phyloP scores from a whole-genome alignment of 2,329 filamentous ascomycete genomes.

The Penicillium sp. region DNA sequence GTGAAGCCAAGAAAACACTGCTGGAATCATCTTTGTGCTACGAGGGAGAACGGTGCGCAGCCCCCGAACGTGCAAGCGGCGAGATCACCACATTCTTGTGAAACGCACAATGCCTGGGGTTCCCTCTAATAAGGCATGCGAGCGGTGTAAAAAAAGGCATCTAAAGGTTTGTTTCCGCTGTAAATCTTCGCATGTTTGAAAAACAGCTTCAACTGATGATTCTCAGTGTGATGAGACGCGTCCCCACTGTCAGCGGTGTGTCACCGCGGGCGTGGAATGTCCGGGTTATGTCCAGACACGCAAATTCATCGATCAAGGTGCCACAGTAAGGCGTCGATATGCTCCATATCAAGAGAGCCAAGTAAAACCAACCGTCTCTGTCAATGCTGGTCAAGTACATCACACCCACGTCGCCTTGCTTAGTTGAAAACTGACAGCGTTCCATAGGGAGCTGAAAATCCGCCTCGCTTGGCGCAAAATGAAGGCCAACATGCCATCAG shows the following conservation, averaged over 20 bases:
- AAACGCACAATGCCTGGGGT: constrained; percentile 39
- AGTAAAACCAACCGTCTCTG: constrained; percentile 7
- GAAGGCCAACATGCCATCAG: neutral
- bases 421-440: neutral
- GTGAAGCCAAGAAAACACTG: neutral
- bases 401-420: neutral
- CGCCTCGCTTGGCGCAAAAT: neutral
- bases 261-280: constrained; percentile 41
- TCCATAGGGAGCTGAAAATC: neutral
- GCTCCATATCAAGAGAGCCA: constrained; percentile 39
- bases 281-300: constrained; percentile 47
- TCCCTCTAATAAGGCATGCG: constrained; percentile 43
- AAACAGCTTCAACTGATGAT: neutral
- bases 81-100: neutral
- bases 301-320: constrained; percentile 48
- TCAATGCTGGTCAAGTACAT: constrained; percentile 9
- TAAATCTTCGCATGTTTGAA: neutral
- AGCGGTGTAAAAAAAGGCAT: constrained; percentile 44
- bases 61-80: neutral
- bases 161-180: constrained; percentile 33
- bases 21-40: neutral
- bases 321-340: constrained; percentile 43
- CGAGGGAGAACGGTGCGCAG: neutral
- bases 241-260: constrained; percentile 42
- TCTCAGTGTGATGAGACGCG: constrained; percentile 45